Evolutionary conservation across 192 early-diverging fungal species (phyloP).

Genomic region (Rhizophagus sp.): DNA sequence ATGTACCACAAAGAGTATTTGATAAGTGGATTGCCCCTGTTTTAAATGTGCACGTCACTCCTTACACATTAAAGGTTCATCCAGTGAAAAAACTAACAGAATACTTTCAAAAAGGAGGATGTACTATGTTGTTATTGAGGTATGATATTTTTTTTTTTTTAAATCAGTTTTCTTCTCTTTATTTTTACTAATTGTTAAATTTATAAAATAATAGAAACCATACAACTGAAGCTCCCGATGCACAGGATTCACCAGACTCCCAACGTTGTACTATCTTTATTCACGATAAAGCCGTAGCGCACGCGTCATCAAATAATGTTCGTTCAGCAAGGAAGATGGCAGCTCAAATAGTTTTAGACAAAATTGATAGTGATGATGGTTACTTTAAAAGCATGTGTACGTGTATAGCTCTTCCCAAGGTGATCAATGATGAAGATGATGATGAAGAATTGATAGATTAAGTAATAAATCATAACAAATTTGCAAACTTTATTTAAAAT

Average conservation of each 20-base stretch:
- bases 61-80: conserved; percentile 48
- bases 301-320: conserved; percentile 38
- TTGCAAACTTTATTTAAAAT: not conserved
- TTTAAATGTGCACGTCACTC: conserved; percentile 44
- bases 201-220: conserved; percentile 35
- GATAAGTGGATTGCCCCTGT: conserved; percentile 41
- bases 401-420: conserved; percentile 26
- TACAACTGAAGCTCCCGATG: conserved; percentile 17
- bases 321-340: conserved; percentile 43
- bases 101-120: conserved; percentile 45
- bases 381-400: conserved; percentile 37
- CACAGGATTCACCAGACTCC: conserved; percentile 5
- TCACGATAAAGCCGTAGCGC: conserved; percentile 37
- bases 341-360: conserved; percentile 34
- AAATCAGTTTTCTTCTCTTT: not conserved
- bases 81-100: conserved; percentile 42
- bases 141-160: conserved; percentile 31
- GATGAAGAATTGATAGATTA: conserved; percentile 27
- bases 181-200: conserved; percentile 7
- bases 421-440: conserved; percentile 3
- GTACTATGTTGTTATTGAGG: conserved; percentile 40
- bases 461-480: not conserved
- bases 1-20: conserved; percentile 25
- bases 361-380: conserved; percentile 35
- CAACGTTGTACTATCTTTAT: conserved; percentile 48